phyloP scores from a whole-genome alignment of 768 basidiomycete genomes.

The Gelatoporia subvermispora region DNA sequence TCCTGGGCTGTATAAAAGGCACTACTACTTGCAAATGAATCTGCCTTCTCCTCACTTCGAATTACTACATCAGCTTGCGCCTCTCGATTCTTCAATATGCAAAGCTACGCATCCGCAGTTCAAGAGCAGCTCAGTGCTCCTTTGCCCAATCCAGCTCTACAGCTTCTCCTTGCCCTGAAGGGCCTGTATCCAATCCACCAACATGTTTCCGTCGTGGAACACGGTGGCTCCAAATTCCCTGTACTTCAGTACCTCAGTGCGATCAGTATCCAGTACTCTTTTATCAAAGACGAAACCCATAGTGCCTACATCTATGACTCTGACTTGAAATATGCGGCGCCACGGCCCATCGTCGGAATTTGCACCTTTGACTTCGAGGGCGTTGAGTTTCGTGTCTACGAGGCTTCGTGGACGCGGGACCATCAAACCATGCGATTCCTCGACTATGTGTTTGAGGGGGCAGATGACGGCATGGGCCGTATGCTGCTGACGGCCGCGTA shows the following conservation, averaged over 20 bases:
- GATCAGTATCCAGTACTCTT: not conserved
- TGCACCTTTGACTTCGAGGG: conserved; percentile 6
- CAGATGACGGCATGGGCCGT: conserved; percentile 8
- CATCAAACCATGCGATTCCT: not conserved
- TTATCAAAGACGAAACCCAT: conserved; percentile 2
- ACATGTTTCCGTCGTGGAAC: not conserved
- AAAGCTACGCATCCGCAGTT: too few relatives aligned
- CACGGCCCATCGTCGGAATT: conserved; percentile 1
- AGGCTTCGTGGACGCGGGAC: conserved; percentile 5
- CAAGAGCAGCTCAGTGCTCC: not conserved
- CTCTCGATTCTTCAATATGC: too few relatives aligned
- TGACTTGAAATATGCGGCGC: not conserved
- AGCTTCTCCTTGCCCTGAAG: not conserved
- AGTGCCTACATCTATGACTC: conserved; percentile 1
- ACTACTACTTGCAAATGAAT: too few relatives aligned
- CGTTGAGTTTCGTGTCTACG: conserved; percentile 5
- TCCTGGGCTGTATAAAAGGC: too few relatives aligned
- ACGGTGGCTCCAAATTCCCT: not conserved
- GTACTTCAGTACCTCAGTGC: not conserved
- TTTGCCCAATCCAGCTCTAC: not conserved
- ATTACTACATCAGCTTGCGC: too few relatives aligned
- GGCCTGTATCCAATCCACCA: not conserved
- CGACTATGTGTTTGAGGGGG: conserved; percentile 7
- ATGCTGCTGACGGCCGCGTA: conserved; percentile 12
- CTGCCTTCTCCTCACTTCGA: too few relatives aligned